Percentiles rank a stretch among this genome's conserved stretches.
These are phyloP conservation scores for Aspergillus novoparasiticus DNA, from an alignment of 2,329 filamentous ascomycete species.

Conservation along the genomic window DNA sequence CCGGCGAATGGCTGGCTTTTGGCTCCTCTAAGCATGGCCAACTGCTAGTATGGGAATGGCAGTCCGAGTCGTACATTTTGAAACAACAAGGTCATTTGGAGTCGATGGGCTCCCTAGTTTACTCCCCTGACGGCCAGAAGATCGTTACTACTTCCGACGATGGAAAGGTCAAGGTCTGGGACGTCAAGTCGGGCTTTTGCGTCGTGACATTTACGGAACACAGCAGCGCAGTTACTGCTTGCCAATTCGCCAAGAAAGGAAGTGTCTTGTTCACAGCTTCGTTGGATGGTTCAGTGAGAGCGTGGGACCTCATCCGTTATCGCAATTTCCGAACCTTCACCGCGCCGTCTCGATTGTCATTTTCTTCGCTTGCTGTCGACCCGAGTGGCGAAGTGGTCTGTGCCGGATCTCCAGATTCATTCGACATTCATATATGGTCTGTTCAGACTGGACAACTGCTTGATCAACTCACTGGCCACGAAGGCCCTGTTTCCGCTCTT, in stretches of 20 bases:
- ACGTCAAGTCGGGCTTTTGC: constrained; percentile 93
- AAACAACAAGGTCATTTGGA: constrained; percentile 99
- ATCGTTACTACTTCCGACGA: constrained; percentile 95
- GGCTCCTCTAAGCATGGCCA: constrained; percentile 94
- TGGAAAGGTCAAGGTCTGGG: constrained; percentile 98
- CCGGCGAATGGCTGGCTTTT: constrained; percentile 95
- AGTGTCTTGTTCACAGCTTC: constrained; percentile 96
- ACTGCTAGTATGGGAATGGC: constrained; percentile 99
- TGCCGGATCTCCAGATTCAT: constrained; percentile 91
- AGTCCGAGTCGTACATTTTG: constrained; percentile 96
- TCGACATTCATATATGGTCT: constrained; percentile 97
- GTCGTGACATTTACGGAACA: constrained; percentile 98
- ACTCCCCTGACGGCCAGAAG: constrained; percentile 89
- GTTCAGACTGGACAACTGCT: constrained; percentile 96
- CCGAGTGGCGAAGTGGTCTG: constrained; percentile 95
- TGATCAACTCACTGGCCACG: constrained; percentile 86
- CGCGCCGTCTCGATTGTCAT: constrained; percentile 85
- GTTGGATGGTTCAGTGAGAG: constrained; percentile 88
- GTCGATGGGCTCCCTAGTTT: constrained; percentile 88
- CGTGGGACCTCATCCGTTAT: constrained; percentile 95
- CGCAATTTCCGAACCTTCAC: constrained; percentile 98
- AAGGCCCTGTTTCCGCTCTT: constrained; percentile 86
- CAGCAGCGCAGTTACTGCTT: constrained; percentile 86
- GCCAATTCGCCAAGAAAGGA: constrained; percentile 91
- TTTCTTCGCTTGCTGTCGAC: constrained; percentile 94